Base-by-base conservation (phyloP, 2,329 filamentous ascomycete genomes). In the Tolypocladium cylindrosporum region DNA sequence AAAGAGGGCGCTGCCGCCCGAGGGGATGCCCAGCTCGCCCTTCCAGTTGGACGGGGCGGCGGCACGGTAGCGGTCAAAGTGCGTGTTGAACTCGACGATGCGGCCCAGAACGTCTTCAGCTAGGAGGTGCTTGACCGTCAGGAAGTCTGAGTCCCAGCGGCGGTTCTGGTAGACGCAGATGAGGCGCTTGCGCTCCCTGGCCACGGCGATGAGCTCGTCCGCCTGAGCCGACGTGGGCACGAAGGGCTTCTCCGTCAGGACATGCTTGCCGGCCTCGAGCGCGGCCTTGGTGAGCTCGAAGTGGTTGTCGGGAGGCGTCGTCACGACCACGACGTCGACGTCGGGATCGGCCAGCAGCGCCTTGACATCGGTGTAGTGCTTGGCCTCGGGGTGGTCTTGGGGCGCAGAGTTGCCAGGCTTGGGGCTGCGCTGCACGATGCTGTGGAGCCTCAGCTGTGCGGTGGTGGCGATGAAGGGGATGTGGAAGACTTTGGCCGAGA, bases 201-300 rank as follows among this genome's bases (percentile, higher is more conserved):
- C 81, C 55, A 86, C 73, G 11, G 72, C 70, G 51, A 82, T 79
- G 8, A 93, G 81, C 63, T 82, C 73, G 40, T 83, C 78, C 13
- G 89, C 89, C 72, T 92, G 85, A 59, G 81, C 77, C 1, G 81
- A 77, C 1, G 85, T 88, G 24, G 89, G 86, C 14, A 90, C 88
- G 69, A 93, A 93, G 2, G 90, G 90, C 76, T 93, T 93, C 76
- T 93, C 90, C 54, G 88, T 87, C 56, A 93, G 77, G 34, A 92
- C 87, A 70, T 93, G 86, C 76, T 92, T 92, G 64, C 86, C 86
- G 11, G 81, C 77, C 67, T 87, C 78, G 54, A 93, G 77, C 0
- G 87, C 85, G 55, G 81, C 71, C 70, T 84, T 85, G 41, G 84
- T 77, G 64, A 91, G 77, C 19, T 77, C 69, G 67, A 84, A 89